Evolutionary conservation across 164 flowering plant species (phyloP).

Genomic region (Magnolia changhungtana): DNA sequence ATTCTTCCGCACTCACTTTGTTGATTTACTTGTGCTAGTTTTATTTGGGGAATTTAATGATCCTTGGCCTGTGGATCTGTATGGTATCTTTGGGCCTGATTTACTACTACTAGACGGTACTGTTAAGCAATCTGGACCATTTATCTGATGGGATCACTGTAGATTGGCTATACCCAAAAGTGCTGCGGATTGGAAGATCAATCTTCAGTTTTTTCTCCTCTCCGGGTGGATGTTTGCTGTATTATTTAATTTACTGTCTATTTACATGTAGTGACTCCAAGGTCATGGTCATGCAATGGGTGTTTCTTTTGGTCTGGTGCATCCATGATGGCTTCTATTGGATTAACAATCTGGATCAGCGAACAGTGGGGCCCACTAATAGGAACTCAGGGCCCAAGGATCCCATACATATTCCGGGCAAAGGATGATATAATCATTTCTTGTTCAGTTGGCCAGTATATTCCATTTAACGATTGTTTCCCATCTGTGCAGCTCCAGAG

Average conservation of each 20-base stretch:
- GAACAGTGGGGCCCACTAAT: background rate
- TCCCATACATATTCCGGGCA: background rate
- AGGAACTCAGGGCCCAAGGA: background rate
- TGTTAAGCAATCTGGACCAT: background rate
- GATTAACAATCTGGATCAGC: background rate
- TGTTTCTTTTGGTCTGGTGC: background rate
- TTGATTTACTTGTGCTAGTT: background rate
- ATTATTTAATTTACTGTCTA: background rate
- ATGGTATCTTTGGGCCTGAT: background rate
- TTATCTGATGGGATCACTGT: background rate
- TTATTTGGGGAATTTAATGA: too few relatives aligned
- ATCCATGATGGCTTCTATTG: too few relatives aligned
- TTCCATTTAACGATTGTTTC: constrained; percentile 4
- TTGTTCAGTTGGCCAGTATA: background rate
- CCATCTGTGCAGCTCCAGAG: constrained; percentile 52
- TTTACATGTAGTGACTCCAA: too few relatives aligned
- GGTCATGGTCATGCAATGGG: background rate
- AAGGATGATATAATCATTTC: background rate
- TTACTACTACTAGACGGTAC: background rate
- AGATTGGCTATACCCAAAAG: background rate
- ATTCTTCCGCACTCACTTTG: constrained; percentile 21
- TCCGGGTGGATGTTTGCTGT: background rate
- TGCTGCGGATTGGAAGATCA: background rate
- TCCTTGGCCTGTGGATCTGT: background rate
- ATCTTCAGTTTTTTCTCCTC: background rate